phyloP scores from a whole-genome alignment of 1,139 yeast genomes.

The Blastobotrys proliferans region DNA sequence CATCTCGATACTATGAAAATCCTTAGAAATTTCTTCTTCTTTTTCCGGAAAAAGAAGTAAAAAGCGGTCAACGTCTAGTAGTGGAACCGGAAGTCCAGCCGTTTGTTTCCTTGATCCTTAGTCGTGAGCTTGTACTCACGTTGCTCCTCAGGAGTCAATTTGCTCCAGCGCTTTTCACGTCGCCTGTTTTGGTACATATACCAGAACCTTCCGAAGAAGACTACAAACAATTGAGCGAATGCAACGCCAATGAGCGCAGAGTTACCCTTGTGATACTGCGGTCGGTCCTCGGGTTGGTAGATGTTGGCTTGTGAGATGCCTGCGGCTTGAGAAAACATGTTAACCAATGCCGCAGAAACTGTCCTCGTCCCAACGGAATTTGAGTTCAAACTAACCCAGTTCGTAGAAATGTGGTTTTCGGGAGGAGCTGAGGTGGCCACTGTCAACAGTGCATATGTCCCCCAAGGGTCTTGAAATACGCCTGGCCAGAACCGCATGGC shows the following conservation, averaged over 20 bases:
- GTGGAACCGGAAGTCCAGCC: conserved; percentile 49
- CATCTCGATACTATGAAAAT: too few relatives aligned
- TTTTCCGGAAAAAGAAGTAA: too few relatives aligned
- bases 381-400: conserved; percentile 60
- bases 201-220: conserved; percentile 32
- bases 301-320: conserved; percentile 50
- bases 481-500: conserved; percentile 31
- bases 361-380: conserved; percentile 58
- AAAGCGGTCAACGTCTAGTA: too few relatives aligned
- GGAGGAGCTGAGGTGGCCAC: conserved; percentile 43
- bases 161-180: conserved; percentile 46
- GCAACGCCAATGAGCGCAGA: conserved; percentile 41
- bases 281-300: conserved; percentile 55
- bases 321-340: conserved; percentile 58
- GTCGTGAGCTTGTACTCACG: conserved; percentile 43
- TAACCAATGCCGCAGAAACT: conserved; percentile 57
- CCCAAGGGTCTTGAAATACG: conserved; percentile 45
- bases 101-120: conserved; percentile 49
- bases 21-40: too few relatives aligned
- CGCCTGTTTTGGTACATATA: conserved; percentile 46
- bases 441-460: conserved; percentile 46
- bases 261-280: conserved; percentile 56
- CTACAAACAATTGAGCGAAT: conserved; percentile 26
- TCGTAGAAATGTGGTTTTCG: conserved; percentile 52
- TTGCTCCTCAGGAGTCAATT: conserved; percentile 46